Evolutionary conservation across 257 asterid genomes (phyloP), one percentile per base, ranked within the genome.

Genomic region (Ophiorrhiza pumila): DNA sequence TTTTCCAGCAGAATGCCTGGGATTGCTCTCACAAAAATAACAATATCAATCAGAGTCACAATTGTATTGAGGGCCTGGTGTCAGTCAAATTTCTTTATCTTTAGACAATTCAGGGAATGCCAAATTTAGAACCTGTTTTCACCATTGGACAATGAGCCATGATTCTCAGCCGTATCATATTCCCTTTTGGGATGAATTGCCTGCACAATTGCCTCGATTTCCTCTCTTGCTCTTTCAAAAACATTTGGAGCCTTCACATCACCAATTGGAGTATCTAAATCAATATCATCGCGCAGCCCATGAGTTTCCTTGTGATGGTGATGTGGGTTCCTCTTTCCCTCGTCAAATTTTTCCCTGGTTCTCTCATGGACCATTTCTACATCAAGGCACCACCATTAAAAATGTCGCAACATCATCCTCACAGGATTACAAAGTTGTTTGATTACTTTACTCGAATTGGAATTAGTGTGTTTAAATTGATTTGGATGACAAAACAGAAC

Each of bases 221-320:
- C 97, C 82, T 91, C 97, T 76, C 85, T 89, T 0, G 91, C 96
- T 68, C 97, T 85, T 77, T 85, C 91, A 75, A 91, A 88, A 73
- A 88, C 85, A 62, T 85, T 86, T 17, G 97, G 97, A 56, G 96
- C 96, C 83, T 84, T 91, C 49, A 89, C 90, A 35, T 85, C 87
- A 74, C 71, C 53, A 71, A 80, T 42, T 3, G 95, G 62, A 57
- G 95, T 80, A 69, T 76, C 79, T 81, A 71, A 85, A 65, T 86
- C 88, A n/a, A 91, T 82, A 68, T 85, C 93, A 17, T 82, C 80
- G 29, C 89, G 83, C 84, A 81, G 53, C 63, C 97, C 97, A 67
- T 88, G 95, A 57, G 90, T 88, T 77, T 91, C 97, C 79, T 73
- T 76, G 74, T 78, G 88, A 79, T 81, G 83, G 17, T 68, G 82